Evolutionary conservation across 805 yeast genomes (phyloP).

Genomic region (Cyberlindnera japonica): DNA sequence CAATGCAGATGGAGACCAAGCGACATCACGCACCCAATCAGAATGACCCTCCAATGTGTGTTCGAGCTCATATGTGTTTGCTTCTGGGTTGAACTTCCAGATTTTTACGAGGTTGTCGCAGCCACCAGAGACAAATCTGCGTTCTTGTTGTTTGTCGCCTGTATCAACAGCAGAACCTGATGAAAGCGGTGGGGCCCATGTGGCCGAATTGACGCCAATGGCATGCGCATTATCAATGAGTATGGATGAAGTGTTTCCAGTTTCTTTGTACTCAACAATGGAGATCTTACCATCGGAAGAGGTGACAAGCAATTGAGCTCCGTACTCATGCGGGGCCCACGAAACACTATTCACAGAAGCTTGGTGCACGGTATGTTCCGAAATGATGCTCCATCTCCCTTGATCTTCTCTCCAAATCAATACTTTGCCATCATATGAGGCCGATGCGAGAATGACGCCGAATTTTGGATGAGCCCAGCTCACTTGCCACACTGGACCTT

Average conservation of each 20-base stretch:
- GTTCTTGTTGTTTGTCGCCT: constrained; percentile 39
- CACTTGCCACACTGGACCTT: constrained; percentile 99
- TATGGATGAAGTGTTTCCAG: constrained; percentile 67
- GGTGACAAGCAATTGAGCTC: constrained; percentile 85
- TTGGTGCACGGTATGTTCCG: constrained; percentile 82
- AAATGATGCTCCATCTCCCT: constrained; percentile 74
- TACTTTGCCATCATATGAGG: constrained; percentile 94
- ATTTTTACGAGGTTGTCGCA: constrained; percentile 90
- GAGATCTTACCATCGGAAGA: constrained; percentile 93
- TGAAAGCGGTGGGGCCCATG: constrained; percentile 77
- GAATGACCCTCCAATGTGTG: constrained; percentile 82
- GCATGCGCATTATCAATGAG: constrained; percentile 69
- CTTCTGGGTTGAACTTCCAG: constrained; percentile 66
- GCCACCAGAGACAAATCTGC: constrained; percentile 91
- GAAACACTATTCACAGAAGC: constrained; percentile 92
- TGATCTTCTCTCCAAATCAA: constrained; percentile 93
- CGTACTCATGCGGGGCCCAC: constrained; percentile 98
- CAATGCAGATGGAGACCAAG: constrained; percentile 93
- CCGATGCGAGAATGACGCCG: constrained; percentile 90
- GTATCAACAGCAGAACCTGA: constrained; percentile 32
- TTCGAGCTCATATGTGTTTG: constrained; percentile 65
- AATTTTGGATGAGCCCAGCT: constrained; percentile 99
- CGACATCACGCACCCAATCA: constrained; percentile 98
- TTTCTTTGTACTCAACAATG: constrained; percentile 86
- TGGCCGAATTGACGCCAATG: constrained; percentile 90